These are phyloP conservation scores for Zasmidium citrigriseum DNA, from an alignment of 2,329 filamentous ascomycete genomes.

Conservation along the genomic window DNA sequence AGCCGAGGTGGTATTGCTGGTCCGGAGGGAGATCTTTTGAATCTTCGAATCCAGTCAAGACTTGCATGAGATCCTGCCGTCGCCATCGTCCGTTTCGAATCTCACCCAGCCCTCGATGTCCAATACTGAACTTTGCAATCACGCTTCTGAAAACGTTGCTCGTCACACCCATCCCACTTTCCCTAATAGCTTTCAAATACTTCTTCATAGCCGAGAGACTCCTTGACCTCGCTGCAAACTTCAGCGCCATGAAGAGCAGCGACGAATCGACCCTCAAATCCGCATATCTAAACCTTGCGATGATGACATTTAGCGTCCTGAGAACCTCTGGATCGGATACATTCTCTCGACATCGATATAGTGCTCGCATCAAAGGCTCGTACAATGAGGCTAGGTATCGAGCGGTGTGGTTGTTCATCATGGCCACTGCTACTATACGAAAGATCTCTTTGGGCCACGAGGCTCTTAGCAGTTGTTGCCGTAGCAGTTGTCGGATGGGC, in stretches of 20 bases:
- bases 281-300: constrained; percentile 29
- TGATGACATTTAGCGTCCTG: constrained; percentile 27
- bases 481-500: constrained; percentile 25
- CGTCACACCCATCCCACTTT: constrained; percentile 22
- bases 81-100: constrained; percentile 41
- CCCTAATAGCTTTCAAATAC: constrained; percentile 28
- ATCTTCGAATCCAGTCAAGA: constrained; percentile 37
- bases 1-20: constrained; percentile 35
- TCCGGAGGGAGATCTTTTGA: constrained; percentile 25
- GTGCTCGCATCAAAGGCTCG: constrained; percentile 32
- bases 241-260: constrained; percentile 31
- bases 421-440: constrained; percentile 32
- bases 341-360: constrained; percentile 35
- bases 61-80: constrained; percentile 35
- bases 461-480: constrained; percentile 33
- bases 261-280: constrained; percentile 23
- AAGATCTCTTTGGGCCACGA: constrained; percentile 31
- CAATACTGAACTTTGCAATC: constrained; percentile 41
- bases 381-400: constrained; percentile 25
- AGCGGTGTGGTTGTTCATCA: constrained; percentile 24
- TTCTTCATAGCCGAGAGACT: constrained; percentile 34
- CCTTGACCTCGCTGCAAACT: constrained; percentile 37
- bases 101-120: constrained; percentile 36
- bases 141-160: constrained; percentile 34
- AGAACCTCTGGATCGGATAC: constrained; percentile 33